Conservation (phyloP, 257 asterid species). For the Solanum rostratum region DNA sequence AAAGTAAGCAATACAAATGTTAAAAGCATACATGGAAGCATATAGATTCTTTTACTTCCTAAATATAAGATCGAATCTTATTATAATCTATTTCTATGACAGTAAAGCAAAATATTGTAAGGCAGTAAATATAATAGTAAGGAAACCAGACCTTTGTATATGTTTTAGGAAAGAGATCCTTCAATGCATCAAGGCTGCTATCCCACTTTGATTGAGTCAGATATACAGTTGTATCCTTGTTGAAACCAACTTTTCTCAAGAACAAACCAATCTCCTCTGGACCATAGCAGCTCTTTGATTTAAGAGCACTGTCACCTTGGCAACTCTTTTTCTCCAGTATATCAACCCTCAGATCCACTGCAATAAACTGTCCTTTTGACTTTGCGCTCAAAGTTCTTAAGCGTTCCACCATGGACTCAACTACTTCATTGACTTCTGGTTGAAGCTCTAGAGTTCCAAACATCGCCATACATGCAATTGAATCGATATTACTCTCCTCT, state of each 20-base stretch:
- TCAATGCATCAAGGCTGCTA: background rate
- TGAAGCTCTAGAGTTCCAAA: background rate
- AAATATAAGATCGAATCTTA: background rate
- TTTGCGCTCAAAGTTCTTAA: background rate
- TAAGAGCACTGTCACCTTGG: background rate
- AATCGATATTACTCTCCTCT: slow-evolving; percentile 41
- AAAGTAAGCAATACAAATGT: background rate
- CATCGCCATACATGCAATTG: slow-evolving; percentile 19
- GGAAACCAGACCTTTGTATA: slow-evolving; percentile 3
- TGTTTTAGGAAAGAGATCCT: slow-evolving; percentile 1
- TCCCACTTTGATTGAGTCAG: slow-evolving; percentile 7
- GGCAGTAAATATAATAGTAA: background rate
- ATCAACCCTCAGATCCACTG: slow-evolving; percentile 5
- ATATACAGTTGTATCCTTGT: slow-evolving; percentile 1
- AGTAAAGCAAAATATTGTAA: background rate
- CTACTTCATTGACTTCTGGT: slow-evolving; percentile 1
- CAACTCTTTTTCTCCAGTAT: background rate
- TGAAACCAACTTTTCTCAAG: slow-evolving; percentile 5
- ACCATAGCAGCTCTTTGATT: background rate
- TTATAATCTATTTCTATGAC: background rate
- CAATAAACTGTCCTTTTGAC: background rate
- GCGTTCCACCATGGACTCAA: slow-evolving; percentile 2
- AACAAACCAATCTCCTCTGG: background rate
- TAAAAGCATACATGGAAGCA: background rate
- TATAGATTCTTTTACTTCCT: background rate